Evolutionary conservation across 352 stramenopile genomes (phyloP).

Genomic region (Phytophthora foliorum): DNA sequence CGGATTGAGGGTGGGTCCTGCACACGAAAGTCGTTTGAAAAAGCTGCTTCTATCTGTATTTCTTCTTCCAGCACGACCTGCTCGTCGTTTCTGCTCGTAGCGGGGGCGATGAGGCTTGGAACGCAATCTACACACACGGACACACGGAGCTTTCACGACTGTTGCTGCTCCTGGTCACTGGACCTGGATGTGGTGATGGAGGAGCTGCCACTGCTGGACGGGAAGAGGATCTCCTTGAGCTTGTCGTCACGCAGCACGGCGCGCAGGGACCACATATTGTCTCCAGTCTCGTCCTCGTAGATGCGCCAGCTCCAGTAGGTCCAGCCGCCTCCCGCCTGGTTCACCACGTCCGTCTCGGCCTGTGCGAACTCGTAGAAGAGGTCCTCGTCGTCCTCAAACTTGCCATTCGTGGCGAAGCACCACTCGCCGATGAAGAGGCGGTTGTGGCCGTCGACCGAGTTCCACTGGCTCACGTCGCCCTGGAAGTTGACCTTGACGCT

Average conservation of each 20-base stretch:
- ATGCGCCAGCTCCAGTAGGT: conserved; percentile 84
- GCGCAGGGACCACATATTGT: conserved; percentile 76
- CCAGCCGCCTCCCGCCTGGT: conserved; percentile 66
- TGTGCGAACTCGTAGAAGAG: conserved; percentile 62
- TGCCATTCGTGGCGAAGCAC: conserved; percentile 66
- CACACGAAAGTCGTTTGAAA: neutral
- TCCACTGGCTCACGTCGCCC: conserved; percentile 51
- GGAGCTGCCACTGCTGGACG: conserved; percentile 24
- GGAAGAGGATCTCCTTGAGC: conserved; percentile 43
- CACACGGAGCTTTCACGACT: conserved; percentile 16
- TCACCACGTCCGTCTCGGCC: conserved; percentile 60
- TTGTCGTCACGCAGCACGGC: conserved; percentile 61
- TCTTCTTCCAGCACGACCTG: neutral
- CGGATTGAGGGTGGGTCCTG: too few relatives aligned
- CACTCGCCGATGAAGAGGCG: conserved; percentile 73
- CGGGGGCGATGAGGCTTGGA: too few relatives aligned
- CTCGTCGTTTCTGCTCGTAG: neutral
- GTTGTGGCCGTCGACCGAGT: conserved; percentile 44
- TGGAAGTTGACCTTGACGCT: conserved; percentile 58
- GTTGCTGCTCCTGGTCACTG: conserved; percentile 18
- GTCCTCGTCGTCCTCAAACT: conserved; percentile 57
- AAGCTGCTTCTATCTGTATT: neutral
- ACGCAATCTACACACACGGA: too few relatives aligned
- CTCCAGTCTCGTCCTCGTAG: conserved; percentile 63
- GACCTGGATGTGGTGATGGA: conserved; percentile 11